Percentiles rank a stretch among this genome's conserved stretches.
Evolutionary conservation across 2,329 filamentous ascomycete species (phyloP).

Genomic region (Atkinsonella hypoxylon): DNA sequence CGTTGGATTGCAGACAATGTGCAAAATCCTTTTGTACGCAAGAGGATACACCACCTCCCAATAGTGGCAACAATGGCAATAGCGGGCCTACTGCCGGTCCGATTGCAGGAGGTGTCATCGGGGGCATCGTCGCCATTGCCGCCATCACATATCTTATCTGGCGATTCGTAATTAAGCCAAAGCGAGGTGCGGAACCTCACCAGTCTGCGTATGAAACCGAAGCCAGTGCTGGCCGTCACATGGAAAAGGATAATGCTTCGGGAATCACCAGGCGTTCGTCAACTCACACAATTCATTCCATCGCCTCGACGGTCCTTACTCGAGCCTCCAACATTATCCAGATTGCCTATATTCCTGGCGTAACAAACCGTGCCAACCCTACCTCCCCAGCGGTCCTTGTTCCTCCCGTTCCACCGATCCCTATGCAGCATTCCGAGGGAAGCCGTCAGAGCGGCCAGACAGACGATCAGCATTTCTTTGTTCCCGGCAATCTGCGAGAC

Average conservation of each 20-base stretch:
- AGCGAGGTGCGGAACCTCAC: slow-evolving; percentile 48
- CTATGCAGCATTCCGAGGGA: slow-evolving; percentile 45
- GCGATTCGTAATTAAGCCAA: slow-evolving; percentile 76
- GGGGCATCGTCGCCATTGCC: slow-evolving; percentile 66
- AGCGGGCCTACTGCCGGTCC: slow-evolving; percentile 61
- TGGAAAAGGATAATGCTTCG: slow-evolving; percentile 34
- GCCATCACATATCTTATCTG: slow-evolving; percentile 69
- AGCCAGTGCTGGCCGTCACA: slow-evolving; percentile 28
- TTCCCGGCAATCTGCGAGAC: slow-evolving; percentile 79
- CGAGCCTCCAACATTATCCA: slow-evolving; percentile 98
- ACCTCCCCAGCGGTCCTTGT: slow-evolving; percentile 72
- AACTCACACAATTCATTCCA: slow-evolving; percentile 76
- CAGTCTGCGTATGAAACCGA: slow-evolving; percentile 43
- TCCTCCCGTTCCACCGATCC: slow-evolving; percentile 89
- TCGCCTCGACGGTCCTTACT: slow-evolving; percentile 90
- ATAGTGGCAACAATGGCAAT: slow-evolving; percentile 11
- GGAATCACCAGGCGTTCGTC: slow-evolving; percentile 51
- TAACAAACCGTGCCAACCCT: slow-evolving; percentile 80
- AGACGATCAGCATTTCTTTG: slow-evolving; percentile 84
- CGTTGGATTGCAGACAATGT: slow-evolving; percentile 34
- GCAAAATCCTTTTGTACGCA: slow-evolving; percentile 33
- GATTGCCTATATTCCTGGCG: slow-evolving; percentile 96
- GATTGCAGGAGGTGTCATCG: slow-evolving; percentile 85
- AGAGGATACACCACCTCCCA: slow-evolving; percentile 12
- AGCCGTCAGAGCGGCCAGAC: slow-evolving; percentile 34